A percentile compares a stretch with the other conserved stretches of the same genome.
Conservation (phyloP, 2,329 filamentous ascomycete species). For the Xylariaceae sp. region DNA sequence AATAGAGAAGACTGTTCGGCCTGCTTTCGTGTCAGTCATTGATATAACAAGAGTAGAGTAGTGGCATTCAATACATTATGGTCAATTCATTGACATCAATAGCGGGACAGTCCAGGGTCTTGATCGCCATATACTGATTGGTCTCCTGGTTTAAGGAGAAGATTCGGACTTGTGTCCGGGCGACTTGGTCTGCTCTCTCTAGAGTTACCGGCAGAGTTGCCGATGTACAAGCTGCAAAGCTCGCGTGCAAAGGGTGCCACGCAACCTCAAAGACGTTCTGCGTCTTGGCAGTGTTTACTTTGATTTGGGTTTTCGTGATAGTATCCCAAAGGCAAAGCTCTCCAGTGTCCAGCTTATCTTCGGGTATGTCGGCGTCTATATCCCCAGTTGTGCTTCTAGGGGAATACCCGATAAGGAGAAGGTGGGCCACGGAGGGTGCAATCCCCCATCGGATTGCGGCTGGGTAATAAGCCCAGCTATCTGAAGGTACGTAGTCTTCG, state of each 20-base stretch:
- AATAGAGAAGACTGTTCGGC: constrained; percentile 48
- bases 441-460: constrained; percentile 61
- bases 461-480: constrained; percentile 60
- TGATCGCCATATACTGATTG: constrained; percentile 43
- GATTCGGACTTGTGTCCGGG: constrained; percentile 55
- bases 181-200: constrained; percentile 40
- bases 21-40: constrained; percentile 28
- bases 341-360: constrained; percentile 53
- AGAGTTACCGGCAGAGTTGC: constrained; percentile 39
- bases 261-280: constrained; percentile 62
- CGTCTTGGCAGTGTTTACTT: constrained; percentile 47
- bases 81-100: constrained; percentile 61
- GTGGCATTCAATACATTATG: constrained; percentile 36
- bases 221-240: constrained; percentile 56
- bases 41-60: not conserved
- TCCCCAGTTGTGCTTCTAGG: constrained; percentile 51
- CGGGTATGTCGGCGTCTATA: constrained; percentile 53
- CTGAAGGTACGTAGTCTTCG: constrained; percentile 34
- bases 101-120: constrained; percentile 56
- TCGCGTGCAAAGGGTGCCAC: constrained; percentile 54
- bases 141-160: constrained; percentile 39
- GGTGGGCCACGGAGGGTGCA: constrained; percentile 41
- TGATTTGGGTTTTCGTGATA: constrained; percentile 39
- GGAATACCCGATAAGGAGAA: constrained; percentile 60
- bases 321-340: constrained; percentile 60